Evolutionary conservation across 2,329 filamentous ascomycete genomes (phyloP).

Genomic region (Fusarium penzigii): DNA sequence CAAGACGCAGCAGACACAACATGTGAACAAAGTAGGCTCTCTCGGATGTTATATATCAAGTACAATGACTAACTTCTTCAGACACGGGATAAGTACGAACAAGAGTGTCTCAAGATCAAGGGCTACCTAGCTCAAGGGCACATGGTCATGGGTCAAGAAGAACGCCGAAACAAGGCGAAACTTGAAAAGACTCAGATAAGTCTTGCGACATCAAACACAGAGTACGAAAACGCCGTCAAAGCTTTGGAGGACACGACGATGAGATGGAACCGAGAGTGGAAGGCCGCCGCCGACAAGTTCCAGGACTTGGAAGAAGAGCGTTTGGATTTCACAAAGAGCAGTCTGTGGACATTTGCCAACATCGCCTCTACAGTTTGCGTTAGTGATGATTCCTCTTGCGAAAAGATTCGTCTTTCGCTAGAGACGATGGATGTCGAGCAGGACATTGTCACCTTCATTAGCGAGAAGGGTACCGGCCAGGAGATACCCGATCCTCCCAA

Average conservation of each 20-base stretch:
- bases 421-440: conserved; percentile 97
- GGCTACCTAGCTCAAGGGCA: conserved; percentile 97
- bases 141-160: conserved; percentile 99
- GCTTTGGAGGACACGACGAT: conserved; percentile 91
- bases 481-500: conserved; percentile 97
- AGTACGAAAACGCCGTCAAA: conserved; percentile 93
- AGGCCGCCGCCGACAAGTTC: conserved; percentile 96
- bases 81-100: conserved; percentile 92
- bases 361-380: conserved; percentile 97
- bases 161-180: conserved; percentile 98
- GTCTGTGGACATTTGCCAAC: conserved; percentile 97
- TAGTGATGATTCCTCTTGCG: conserved; percentile 93
- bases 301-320: conserved; percentile 98
- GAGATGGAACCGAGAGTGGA: conserved; percentile 98
- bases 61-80: conserved; percentile 4
- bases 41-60: rapidly evolving
- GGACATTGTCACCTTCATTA: conserved; percentile 88
- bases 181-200: conserved; percentile 98
- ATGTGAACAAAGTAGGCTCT: conserved; percentile 79
- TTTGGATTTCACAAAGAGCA: conserved; percentile 96
- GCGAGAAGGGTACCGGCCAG: conserved; percentile 85
- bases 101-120: conserved; percentile 97
- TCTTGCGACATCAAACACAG: conserved; percentile 83
- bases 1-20: conserved; percentile 87
- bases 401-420: conserved; percentile 89